Base-by-base conservation (phyloP, 805 yeast genomes). In the Maudiozyma bulderi region DNA sequence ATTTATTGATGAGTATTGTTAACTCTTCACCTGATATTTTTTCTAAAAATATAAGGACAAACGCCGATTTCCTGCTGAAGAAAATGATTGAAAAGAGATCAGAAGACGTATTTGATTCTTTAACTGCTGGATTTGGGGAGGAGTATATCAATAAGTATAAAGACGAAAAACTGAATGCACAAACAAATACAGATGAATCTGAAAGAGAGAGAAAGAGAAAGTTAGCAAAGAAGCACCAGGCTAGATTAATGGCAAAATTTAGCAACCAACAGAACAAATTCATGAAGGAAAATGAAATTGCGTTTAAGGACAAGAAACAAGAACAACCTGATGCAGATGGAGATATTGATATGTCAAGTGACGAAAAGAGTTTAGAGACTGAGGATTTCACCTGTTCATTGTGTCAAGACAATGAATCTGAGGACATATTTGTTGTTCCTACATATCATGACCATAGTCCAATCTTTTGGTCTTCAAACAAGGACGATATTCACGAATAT, bases 251-350 rank as follows among this genome's bases (percentile, higher is more conserved):
- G 72, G 75, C 73, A 30, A 82, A 77, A 57, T 79, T 85, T 72
- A 76, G 78, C 26, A 81, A 73, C 49, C 93, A 86, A 57, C 97
- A 90, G 61, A 75, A 78, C 26, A 77, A 72, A 64, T 91, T 91
- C 65, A 77, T 86, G 52, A 77, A 78, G 50, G 76, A 76, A 41
- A 74, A 79, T 52, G 63, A 69, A 26, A 58, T 62, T 35, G 68
- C 66, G 10, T 67, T 64, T 41, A 55, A 45, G 10, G 48, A 42
- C 7, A 64, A 56, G 5, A 28, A 29, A 7, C 41, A 47, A 50
- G 80, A 42, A 8, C 28, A 73, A 7, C 78, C 49, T 2, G 67
- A 60, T 6, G 44, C 48, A 51, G 82, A 75, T 8, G 80, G 72
- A 39, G 71, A 71, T 63, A 76, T 69, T 29, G 66, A 60, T 28